These are phyloP conservation scores for Pulveroboletus sp. DNA, from an alignment of 768 basidiomycete genomes.

Conservation along the genomic window DNA sequence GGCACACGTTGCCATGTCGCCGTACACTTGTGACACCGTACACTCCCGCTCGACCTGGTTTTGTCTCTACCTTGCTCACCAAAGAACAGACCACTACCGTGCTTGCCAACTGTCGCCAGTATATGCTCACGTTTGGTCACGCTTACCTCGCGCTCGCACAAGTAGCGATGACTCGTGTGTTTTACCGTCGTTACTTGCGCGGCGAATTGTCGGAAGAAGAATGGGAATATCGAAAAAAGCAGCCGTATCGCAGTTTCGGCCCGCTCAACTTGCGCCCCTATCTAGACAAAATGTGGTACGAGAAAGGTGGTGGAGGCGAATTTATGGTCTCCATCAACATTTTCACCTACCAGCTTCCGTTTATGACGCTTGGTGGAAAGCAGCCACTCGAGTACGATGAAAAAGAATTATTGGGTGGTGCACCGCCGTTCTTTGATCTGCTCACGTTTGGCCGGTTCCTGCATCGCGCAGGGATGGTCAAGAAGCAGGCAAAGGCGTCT, in stretches of 20 bases:
- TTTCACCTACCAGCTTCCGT: constrained; percentile 43
- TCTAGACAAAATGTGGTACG: constrained; percentile 46
- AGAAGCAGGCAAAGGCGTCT: constrained; percentile 32
- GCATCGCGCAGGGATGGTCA: constrained; percentile 36
- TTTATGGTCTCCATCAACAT: constrained; percentile 46
- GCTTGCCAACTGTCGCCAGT: constrained; percentile 37
- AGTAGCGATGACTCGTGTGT: constrained; percentile 48
- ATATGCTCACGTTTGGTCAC: constrained; percentile 49
- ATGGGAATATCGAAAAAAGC: constrained; percentile 48
- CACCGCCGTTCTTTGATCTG: constrained; percentile 41
- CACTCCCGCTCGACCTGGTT: constrained; percentile 37
- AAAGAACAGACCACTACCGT: constrained; percentile 30
- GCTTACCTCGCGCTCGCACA: constrained; percentile 50
- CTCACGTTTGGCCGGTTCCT: constrained; percentile 47
- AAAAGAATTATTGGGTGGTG: neutral
- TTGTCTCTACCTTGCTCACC: constrained; percentile 23
- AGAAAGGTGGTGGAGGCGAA: constrained; percentile 42
- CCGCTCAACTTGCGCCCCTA: constrained; percentile 53
- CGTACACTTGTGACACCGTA: constrained; percentile 34
- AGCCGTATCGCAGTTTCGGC: constrained; percentile 49
- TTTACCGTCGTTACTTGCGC: constrained; percentile 43
- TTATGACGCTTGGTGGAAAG: constrained; percentile 40
- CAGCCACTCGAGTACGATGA: neutral
- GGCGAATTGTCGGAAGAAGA: constrained; percentile 49
- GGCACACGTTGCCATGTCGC: constrained; percentile 51